Evolutionary conservation across 345 rosid species (phyloP), one percentile per base, ranked within the genome.

Genomic region (Reutealis trisperma): DNA sequence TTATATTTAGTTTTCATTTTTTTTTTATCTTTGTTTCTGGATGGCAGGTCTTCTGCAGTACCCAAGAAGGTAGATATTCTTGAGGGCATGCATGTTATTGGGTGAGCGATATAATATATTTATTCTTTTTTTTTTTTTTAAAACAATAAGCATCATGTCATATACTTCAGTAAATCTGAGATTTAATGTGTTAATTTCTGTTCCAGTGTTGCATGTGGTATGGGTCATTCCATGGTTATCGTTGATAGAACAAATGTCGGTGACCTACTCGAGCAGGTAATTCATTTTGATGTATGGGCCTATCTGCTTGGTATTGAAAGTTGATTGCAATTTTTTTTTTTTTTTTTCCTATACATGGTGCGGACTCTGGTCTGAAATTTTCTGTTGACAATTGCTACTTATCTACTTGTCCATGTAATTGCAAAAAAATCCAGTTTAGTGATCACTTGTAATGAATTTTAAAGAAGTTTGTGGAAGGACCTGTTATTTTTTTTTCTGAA

Each of bases 1-100:
- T 54, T 13, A 24, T 49, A 5, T 34, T 32, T 52, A 30, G 9
- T 34, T 14, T 65, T 19, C 19, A 22, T 47, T 24, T 54, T n/a
- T 64, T 47, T 24, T 54, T n/a, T 64, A 15, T 54, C 21, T 54
- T 54, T 15, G 5, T 25, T 70, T 74, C 76, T 73, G 72, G 51
- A 44, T 80, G 77, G 77, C 85, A 96, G 99, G 84, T 93, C 99
- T 82, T 96, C 99, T 24, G 91, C 99, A 5, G 83, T 92, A 12
- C 98, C 99, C 60, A 92, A 93, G 81, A 96, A 96, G 88, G 98
- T 96, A 7, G 99, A 96, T 54, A 81, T 84, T 77, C 93, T 96
- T 32, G 97, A 96, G 83, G 95, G 97, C 75, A 87, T 92, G 97
- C 98, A 89, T 78, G 90, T 93, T 27, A 84, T 93, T 78, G 88